Conservation (phyloP, 495 filamentous ascomycete species). For the Penicillium odoratum region DNA sequence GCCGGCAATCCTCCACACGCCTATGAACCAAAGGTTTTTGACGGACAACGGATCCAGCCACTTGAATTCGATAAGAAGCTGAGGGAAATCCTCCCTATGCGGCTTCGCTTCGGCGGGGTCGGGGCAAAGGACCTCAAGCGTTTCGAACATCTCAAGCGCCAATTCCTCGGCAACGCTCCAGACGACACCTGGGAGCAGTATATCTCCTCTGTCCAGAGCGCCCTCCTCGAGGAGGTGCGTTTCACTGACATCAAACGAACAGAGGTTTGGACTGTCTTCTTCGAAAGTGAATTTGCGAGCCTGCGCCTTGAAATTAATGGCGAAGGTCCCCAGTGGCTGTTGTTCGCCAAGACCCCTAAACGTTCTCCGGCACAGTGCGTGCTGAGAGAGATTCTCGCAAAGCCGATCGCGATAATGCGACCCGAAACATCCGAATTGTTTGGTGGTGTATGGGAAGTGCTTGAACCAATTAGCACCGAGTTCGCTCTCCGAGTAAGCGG, state of each 20-base stretch:
- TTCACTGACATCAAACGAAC: slow-evolving; percentile 49
- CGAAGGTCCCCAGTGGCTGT: slow-evolving; percentile 48
- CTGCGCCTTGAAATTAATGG: slow-evolving; percentile 51
- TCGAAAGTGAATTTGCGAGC: slow-evolving; percentile 45
- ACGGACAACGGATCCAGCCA: slow-evolving; percentile 37
- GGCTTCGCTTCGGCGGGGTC: slow-evolving; percentile 40
- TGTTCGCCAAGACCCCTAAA: slow-evolving; percentile 50
- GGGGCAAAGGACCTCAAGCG: slow-evolving; percentile 24
- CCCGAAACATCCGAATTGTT: slow-evolving; percentile 28
- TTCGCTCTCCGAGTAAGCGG: slow-evolving; percentile 24
- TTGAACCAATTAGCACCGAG: slow-evolving; percentile 38
- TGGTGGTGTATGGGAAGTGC: slow-evolving; percentile 55
- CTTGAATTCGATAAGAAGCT: slow-evolving; percentile 48
- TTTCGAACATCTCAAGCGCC: slow-evolving; percentile 2
- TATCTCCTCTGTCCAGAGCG: slow-evolving; percentile 12
- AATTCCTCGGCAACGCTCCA: neutral
- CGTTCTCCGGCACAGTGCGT: slow-evolving; percentile 38
- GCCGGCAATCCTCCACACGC: slow-evolving; percentile 57
- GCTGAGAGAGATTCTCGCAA: slow-evolving; percentile 47
- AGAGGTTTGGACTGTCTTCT: slow-evolving; percentile 53
- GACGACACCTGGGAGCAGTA: neutral
- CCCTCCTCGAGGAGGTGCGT: slow-evolving; percentile 41
- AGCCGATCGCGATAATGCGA: slow-evolving; percentile 57
- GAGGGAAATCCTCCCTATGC: slow-evolving; percentile 48
- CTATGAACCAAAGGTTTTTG: slow-evolving; percentile 33